Conservation (phyloP, 495 filamentous ascomycete species). For the Annulohypoxylon bovei region DNA sequence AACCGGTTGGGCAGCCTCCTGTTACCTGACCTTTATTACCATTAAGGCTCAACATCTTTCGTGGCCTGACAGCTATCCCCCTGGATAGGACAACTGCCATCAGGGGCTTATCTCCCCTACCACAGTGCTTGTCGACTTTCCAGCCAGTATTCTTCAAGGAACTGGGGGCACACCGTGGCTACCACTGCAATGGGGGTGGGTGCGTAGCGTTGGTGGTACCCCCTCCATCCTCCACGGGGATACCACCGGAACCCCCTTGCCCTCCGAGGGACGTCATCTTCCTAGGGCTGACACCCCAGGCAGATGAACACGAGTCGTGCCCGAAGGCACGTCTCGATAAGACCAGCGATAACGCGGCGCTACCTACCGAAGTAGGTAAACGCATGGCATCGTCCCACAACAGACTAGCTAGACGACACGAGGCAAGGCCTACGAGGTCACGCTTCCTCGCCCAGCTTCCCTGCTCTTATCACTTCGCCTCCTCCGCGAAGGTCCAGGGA, state of each 20-base stretch:
- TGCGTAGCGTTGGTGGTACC: background rate
- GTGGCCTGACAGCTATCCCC: background rate
- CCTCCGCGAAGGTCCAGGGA: slow-evolving; percentile 25
- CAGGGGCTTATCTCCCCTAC: background rate
- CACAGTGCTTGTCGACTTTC: slow-evolving; percentile 10
- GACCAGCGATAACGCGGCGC: background rate
- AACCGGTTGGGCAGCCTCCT: background rate
- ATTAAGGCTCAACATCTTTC: slow-evolving; percentile 3
- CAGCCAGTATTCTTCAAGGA: background rate
- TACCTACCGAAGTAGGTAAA: background rate
- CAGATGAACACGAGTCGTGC: background rate
- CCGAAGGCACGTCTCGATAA: background rate
- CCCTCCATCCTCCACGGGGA: background rate
- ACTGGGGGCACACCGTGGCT: background rate
- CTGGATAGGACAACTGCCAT: background rate
- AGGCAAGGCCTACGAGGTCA: background rate
- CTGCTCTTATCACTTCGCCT: slow-evolving; percentile 25
- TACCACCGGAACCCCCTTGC: slow-evolving; percentile 8
- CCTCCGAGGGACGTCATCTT: background rate
- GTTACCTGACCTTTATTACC: slow-evolving; percentile 24
- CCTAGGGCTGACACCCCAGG: background rate
- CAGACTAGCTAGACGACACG: slow-evolving; percentile 24
- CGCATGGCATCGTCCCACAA: background rate
- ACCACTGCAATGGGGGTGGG: slow-evolving; percentile 7
- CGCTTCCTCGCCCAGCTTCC: slow-evolving; percentile 2